Conservation (phyloP, 805 yeast genomes). For the Clavispora phyllophila region DNA sequence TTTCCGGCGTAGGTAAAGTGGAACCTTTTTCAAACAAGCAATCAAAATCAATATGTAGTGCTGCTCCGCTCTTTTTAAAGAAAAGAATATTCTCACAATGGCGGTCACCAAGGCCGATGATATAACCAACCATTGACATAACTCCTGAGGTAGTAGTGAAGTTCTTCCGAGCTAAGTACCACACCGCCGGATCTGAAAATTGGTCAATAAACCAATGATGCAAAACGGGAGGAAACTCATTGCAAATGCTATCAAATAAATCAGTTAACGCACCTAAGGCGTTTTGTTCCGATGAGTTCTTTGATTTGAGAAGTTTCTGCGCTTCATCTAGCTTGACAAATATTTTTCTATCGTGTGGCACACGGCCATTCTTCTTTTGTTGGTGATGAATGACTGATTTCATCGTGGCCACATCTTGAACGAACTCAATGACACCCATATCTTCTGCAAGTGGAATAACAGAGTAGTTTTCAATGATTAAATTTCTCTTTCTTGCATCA, state of each 20-base stretch:
- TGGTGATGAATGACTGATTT: constrained; percentile 45
- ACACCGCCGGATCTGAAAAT: constrained; percentile 82
- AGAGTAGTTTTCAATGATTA: constrained; percentile 74
- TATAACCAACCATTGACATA: constrained; percentile 95
- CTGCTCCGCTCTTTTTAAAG: constrained; percentile 66
- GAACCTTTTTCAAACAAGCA: constrained; percentile 88
- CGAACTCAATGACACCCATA: constrained; percentile 84
- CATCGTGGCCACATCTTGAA: constrained; percentile 67
- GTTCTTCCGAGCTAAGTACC: constrained; percentile 76
- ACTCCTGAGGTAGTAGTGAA: constrained; percentile 84
- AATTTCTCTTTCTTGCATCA: constrained; percentile 68
- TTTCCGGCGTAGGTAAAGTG: constrained; percentile 73
- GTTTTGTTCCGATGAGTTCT: constrained; percentile 1
- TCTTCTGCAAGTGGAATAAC: constrained; percentile 84
- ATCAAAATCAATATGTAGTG: constrained; percentile 94
- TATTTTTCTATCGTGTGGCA: constrained; percentile 20
- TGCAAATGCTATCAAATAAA: constrained; percentile 22
- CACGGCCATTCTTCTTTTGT: constrained; percentile 20
- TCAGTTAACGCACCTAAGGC: constrained; percentile 17
- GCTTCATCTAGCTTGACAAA: constrained; percentile 29
- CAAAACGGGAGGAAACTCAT: constrained; percentile 60
- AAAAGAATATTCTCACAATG: constrained; percentile 89
- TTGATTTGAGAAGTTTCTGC: constrained; percentile 20
- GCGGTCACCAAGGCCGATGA: constrained; percentile 92
- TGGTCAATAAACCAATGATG: constrained; percentile 84